Percentiles rank a stretch among this genome's conserved stretches.
phyloP scores from a whole-genome alignment of 257 asterid species.

The Fraxinus excelsior region DNA sequence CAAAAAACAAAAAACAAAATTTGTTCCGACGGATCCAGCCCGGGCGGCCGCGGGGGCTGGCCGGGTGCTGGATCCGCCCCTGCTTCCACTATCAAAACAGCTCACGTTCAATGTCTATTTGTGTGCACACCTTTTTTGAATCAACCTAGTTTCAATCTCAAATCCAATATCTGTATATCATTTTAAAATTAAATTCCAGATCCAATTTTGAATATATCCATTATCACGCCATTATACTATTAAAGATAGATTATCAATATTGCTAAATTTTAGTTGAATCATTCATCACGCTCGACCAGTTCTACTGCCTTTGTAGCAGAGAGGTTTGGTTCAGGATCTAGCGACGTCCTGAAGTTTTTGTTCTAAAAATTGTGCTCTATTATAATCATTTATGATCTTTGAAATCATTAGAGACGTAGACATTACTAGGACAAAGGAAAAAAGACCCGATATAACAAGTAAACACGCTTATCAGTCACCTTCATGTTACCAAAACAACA shows the following conservation, averaged over 20 bases:
- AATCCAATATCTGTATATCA: not conserved
- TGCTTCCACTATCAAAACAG: not conserved
- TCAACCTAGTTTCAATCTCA: not conserved
- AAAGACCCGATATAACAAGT: no score
- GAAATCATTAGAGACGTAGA: not conserved
- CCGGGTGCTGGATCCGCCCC: no score
- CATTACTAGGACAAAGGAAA: not conserved
- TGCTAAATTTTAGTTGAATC: no score
- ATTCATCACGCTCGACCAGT: no score
- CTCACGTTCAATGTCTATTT: not conserved
- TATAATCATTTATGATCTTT: not conserved
- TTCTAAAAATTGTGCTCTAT: not conserved
- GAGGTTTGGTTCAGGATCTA: no score
- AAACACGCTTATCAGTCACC: not conserved
- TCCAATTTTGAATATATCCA: not conserved
- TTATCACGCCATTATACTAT: not conserved
- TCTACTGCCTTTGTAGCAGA: no score
- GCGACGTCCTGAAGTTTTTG: not conserved
- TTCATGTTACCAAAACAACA: not conserved
- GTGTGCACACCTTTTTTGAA: not conserved
- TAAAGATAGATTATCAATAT: no score
- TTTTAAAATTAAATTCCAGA: not conserved
- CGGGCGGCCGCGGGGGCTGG: no score
- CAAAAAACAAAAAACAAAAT: no score
- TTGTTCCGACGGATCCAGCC: no score